Conservation (phyloP, 305 asterid genomes). For the Fraxinus dipetala region DNA sequence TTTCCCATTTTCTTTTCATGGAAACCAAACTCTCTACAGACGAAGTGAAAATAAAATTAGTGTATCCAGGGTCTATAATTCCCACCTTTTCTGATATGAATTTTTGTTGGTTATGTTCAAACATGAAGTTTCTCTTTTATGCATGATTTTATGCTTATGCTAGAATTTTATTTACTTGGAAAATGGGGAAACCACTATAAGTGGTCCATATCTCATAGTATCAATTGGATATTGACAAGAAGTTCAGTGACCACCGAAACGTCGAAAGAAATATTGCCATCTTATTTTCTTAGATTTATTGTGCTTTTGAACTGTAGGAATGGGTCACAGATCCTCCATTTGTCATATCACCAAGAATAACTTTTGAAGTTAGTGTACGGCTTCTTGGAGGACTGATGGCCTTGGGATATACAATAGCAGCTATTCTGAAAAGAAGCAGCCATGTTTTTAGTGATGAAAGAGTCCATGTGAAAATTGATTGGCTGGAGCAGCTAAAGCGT, state of each 20-base stretch:
- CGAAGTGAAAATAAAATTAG: neutral
- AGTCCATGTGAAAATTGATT: slow-evolving; percentile 89
- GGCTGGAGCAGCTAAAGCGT: slow-evolving; percentile 93
- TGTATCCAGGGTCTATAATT: neutral
- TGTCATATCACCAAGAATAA: slow-evolving; percentile 98
- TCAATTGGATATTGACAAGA: neutral
- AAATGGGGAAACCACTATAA: slow-evolving; percentile 5
- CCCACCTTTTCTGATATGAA: neutral
- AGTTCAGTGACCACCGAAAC: neutral
- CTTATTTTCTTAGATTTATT: slow-evolving; percentile 6
- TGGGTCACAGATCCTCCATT: slow-evolving; percentile 97
- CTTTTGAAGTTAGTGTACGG: slow-evolving; percentile 96
- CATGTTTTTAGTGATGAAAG: slow-evolving; percentile 75
- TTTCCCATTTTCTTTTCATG: neutral
- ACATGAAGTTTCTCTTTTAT: neutral
- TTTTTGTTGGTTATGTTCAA: neutral
- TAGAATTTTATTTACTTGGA: slow-evolving; percentile 9
- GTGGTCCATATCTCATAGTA: slow-evolving; percentile 2
- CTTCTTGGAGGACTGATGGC: slow-evolving; percentile 99
- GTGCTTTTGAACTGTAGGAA: slow-evolving; percentile 56
- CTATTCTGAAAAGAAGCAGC: slow-evolving; percentile 95
- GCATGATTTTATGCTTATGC: slow-evolving; percentile 3
- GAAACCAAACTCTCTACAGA: neutral
- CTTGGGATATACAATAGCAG: slow-evolving; percentile 94
- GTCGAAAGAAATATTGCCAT: neutral